A percentile compares a stretch with the other conserved stretches of the same genome.
phyloP scores from a whole-genome alignment of 371 early-diverging fungal species.

The Zopfochytrium polystomum region DNA sequence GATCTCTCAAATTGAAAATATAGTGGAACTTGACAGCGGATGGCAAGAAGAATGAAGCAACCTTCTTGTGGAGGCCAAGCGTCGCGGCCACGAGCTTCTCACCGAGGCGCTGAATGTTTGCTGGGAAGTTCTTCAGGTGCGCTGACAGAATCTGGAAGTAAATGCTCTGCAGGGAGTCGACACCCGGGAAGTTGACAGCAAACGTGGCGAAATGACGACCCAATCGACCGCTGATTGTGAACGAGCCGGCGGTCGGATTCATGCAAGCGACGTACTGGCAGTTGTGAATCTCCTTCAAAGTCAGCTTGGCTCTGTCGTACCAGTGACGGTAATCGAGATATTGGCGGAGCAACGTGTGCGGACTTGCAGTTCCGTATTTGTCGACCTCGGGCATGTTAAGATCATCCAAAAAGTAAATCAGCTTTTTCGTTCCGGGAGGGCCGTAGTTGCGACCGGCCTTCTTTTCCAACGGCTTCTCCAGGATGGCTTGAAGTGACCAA shows the following conservation, averaged over 20 bases:
- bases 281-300: conserved; percentile 64
- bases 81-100: conserved; percentile 53
- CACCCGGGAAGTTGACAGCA: conserved; percentile 58
- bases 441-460: conserved; percentile 66
- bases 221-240: conserved; percentile 53
- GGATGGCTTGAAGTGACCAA: conserved; percentile 53
- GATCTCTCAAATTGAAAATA: conserved; percentile 59
- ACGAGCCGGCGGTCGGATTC: conserved; percentile 66
- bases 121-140: conserved; percentile 51
- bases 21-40: conserved; percentile 65
- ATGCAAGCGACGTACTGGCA: conserved; percentile 65
- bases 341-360: conserved; percentile 58
- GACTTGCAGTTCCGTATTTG: conserved; percentile 61
- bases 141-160: conserved; percentile 51
- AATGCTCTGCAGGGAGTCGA: conserved; percentile 54
- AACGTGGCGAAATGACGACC: conserved; percentile 61
- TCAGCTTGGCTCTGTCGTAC: conserved; percentile 60
- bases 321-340: conserved; percentile 61
- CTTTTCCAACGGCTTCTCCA: conserved; percentile 64
- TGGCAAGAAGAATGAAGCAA: conserved; percentile 52
- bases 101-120: conserved; percentile 40
- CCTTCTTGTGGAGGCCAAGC: conserved; percentile 55
- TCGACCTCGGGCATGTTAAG: conserved; percentile 68
- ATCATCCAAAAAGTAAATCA: conserved; percentile 65
- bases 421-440: conserved; percentile 59